phyloP scores from a whole-genome alignment of 768 basidiomycete genomes.

The Pleurotus citrinopileatus region DNA sequence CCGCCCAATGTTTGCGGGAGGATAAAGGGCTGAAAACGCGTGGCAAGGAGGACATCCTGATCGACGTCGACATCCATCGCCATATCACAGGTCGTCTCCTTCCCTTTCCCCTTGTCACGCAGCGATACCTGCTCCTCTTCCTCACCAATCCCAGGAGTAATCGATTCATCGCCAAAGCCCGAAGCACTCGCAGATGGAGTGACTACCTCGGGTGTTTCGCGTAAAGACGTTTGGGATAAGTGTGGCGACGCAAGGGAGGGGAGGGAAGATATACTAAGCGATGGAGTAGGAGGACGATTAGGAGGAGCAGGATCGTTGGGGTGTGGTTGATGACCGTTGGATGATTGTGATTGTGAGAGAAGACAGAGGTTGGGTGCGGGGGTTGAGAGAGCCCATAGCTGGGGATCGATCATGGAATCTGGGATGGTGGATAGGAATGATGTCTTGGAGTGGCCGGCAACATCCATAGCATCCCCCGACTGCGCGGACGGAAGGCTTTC shows the following conservation, averaged over 20 bases:
- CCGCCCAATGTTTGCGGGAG: no score
- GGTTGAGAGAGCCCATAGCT: slow-evolving; percentile 26
- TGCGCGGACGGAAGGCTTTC: not conserved
- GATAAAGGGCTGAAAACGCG: no score
- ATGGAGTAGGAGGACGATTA: not conserved
- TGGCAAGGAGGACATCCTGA: no score
- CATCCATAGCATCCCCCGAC: not conserved
- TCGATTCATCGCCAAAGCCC: slow-evolving; percentile 22
- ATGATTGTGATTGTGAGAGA: not conserved
- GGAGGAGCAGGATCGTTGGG: not conserved
- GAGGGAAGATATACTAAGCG: slow-evolving; percentile 1
- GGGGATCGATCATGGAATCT: slow-evolving; percentile 28
- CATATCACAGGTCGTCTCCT: slow-evolving; percentile 1
- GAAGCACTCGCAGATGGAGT: slow-evolving; percentile 6
- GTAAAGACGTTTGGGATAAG: slow-evolving; percentile 13
- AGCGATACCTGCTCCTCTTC: no score
- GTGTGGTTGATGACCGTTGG: not conserved
- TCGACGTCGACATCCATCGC: slow-evolving; percentile 4
- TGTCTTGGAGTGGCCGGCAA: not conserved
- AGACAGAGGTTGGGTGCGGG: slow-evolving; percentile 12
- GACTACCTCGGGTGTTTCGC: slow-evolving; percentile 12
- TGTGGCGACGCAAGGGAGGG: slow-evolving; percentile 3
- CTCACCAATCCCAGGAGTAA: no score
- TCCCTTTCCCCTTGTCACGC: slow-evolving; percentile 14
- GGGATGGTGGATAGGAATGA: not conserved